A percentile compares a stretch with the other conserved stretches of the same genome.
Conservation (phyloP, 164 flowering plant species). For the Berberis thunbergii region DNA sequence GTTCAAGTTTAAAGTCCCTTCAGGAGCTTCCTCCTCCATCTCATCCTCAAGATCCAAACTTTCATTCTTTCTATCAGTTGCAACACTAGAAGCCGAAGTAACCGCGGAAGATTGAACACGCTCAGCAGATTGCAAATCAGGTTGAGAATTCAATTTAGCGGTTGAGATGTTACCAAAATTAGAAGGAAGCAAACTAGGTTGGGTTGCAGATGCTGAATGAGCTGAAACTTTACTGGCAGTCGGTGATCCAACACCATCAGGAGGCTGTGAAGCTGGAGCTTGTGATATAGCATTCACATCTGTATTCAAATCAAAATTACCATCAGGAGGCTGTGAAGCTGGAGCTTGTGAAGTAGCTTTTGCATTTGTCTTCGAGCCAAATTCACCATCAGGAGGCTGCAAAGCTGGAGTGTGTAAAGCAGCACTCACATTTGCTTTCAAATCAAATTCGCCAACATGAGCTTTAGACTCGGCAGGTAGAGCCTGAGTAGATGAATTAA, state of each 20-base stretch:
- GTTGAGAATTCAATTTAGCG: conserved; percentile 20
- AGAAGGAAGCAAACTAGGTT: conserved; percentile 12
- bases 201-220: conserved; percentile 24
- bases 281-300: conserved; percentile 11
- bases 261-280: conserved; percentile 17
- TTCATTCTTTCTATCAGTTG: conserved; percentile 24
- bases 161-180: conserved; percentile 9
- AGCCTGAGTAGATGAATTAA: background rate
- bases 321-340: conserved; percentile 5
- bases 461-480: too few relatives aligned
- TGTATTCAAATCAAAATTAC: conserved; percentile 6
- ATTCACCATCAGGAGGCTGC: too few relatives aligned
- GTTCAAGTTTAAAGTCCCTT: conserved; percentile 35
- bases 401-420: too few relatives aligned
- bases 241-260: conserved; percentile 12
- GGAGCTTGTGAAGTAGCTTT: too few relatives aligned
- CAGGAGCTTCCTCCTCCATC: conserved; percentile 98
- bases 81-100: conserved; percentile 14
- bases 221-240: conserved; percentile 18
- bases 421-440: too few relatives aligned
- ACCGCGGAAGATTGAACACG: conserved; percentile 11
- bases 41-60: conserved; percentile 60
- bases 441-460: too few relatives aligned
- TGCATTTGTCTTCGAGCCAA: too few relatives aligned
- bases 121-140: conserved; percentile 20